These are phyloP conservation scores for Seiridium unicorne DNA, from an alignment of 2,329 filamentous ascomycete genomes.

Conservation along the genomic window DNA sequence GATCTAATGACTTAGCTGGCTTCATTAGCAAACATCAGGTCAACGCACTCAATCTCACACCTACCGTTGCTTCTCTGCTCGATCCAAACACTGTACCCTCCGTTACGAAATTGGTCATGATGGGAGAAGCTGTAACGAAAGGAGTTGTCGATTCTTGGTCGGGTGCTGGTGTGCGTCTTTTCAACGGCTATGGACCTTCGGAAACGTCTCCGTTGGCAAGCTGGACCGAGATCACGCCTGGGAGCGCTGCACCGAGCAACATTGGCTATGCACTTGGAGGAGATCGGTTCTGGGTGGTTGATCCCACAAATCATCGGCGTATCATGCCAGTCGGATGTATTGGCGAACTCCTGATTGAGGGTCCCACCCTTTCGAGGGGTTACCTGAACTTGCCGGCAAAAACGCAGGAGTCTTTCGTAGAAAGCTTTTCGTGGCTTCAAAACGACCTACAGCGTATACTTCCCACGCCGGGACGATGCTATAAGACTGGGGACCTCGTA, in stretches of 20 bases:
- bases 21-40: constrained; percentile 21
- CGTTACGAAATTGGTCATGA: constrained; percentile 19
- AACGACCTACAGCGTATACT: background rate
- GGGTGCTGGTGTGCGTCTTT: constrained; percentile 12
- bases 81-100: constrained; percentile 20
- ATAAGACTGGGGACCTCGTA: constrained; percentile 7
- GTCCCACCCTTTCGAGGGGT: background rate
- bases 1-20: constrained; percentile 33
- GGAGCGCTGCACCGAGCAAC: background rate
- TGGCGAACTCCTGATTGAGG: constrained; percentile 1
- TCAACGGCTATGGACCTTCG: constrained; percentile 23
- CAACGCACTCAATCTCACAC: constrained; percentile 24
- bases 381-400: background rate
- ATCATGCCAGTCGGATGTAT: constrained; percentile 2
- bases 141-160: constrained; percentile 20
- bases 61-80: constrained; percentile 23
- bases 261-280: background rate
- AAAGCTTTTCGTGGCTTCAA: constrained; percentile 23
- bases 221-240: background rate
- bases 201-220: constrained; percentile 12
- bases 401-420: constrained; percentile 27
- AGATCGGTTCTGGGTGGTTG: background rate
- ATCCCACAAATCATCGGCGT: background rate
- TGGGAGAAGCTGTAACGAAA: constrained; percentile 22
- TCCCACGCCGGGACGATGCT: background rate